A percentile compares a stretch with the other conserved stretches of the same genome.
These are phyloP conservation scores for Talaromyces amestolkiae DNA, from an alignment of 2,329 filamentous ascomycete species.

Conservation along the genomic window DNA sequence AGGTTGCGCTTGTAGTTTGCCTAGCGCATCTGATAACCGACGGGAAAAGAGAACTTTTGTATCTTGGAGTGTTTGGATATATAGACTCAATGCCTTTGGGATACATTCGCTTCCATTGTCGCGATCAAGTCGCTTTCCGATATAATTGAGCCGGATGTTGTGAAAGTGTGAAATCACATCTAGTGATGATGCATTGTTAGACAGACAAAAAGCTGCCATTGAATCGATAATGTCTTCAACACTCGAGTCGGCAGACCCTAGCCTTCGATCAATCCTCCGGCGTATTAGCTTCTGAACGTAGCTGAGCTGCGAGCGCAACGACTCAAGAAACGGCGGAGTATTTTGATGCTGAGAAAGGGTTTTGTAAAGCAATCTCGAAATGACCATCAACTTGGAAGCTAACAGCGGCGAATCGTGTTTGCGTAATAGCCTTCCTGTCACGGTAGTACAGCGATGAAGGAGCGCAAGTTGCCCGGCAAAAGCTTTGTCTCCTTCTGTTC, in stretches of 20 bases:
- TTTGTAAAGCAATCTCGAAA: constrained; percentile 73
- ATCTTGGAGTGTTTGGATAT: constrained; percentile 72
- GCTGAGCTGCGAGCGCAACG: constrained; percentile 62
- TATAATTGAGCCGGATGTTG: constrained; percentile 66
- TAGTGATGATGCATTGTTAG: constrained; percentile 73
- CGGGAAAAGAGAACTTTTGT: constrained; percentile 73
- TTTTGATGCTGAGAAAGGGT: constrained; percentile 59
- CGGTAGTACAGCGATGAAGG: constrained; percentile 55
- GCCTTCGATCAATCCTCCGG: constrained; percentile 59
- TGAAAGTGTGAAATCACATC: constrained; percentile 80
- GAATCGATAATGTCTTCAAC: constrained; percentile 62
- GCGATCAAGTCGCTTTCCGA: constrained; percentile 61
- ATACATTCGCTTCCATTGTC: constrained; percentile 54
- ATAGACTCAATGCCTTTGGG: constrained; percentile 66
- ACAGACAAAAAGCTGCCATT: constrained; percentile 77
- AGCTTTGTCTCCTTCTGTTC: constrained; percentile 43
- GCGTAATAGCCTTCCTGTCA: constrained; percentile 54
- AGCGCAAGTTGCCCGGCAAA: constrained; percentile 58
- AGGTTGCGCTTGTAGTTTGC: constrained; percentile 65
- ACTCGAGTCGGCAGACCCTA: constrained; percentile 46
- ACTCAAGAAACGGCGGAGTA: constrained; percentile 57
- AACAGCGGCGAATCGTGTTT: constrained; percentile 52
- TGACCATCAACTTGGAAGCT: constrained; percentile 69
- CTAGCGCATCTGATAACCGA: constrained; percentile 67
- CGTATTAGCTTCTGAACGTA: constrained; percentile 64